Evolutionary conservation across 2,329 filamentous ascomycete species (phyloP).

Genomic region (Aureobasidium melanogenum): DNA sequence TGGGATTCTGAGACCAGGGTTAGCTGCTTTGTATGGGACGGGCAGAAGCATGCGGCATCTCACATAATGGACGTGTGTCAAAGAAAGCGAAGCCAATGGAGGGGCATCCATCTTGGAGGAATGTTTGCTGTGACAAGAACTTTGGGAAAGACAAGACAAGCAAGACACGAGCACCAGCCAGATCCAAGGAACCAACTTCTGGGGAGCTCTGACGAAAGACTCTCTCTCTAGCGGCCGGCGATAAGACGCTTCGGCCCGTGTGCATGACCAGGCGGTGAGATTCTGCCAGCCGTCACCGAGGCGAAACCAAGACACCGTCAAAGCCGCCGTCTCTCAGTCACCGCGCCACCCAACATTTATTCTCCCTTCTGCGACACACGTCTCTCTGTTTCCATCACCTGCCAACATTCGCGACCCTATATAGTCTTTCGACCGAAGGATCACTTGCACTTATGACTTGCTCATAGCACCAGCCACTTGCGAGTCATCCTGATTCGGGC

Average conservation of each 20-base stretch:
- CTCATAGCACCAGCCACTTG: background rate
- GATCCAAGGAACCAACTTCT: background rate
- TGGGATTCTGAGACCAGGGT: constrained; percentile 58
- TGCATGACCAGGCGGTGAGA: background rate
- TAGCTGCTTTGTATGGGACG: background rate
- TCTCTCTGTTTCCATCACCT: background rate
- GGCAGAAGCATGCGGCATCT: constrained; percentile 21
- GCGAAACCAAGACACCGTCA: background rate
- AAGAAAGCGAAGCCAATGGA: constrained; percentile 76
- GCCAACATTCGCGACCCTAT: background rate
- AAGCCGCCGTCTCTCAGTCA: background rate
- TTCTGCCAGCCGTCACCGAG: constrained; percentile 9
- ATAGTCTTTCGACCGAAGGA: background rate
- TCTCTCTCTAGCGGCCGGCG: background rate
- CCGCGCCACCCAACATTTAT: background rate
- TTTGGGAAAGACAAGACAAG: background rate
- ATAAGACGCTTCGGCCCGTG: background rate
- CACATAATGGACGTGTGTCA: constrained; percentile 96
- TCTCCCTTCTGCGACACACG: background rate
- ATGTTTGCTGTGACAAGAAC: background rate
- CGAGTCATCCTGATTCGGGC: background rate
- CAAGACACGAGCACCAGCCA: background rate
- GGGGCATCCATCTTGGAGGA: constrained; percentile 34
- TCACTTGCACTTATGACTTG: background rate
- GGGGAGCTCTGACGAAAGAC: background rate